Evolutionary conservation across 345 rosid species (phyloP), one percentile per base, ranked within the genome.

Genomic region (Noccaea caerulescens): DNA sequence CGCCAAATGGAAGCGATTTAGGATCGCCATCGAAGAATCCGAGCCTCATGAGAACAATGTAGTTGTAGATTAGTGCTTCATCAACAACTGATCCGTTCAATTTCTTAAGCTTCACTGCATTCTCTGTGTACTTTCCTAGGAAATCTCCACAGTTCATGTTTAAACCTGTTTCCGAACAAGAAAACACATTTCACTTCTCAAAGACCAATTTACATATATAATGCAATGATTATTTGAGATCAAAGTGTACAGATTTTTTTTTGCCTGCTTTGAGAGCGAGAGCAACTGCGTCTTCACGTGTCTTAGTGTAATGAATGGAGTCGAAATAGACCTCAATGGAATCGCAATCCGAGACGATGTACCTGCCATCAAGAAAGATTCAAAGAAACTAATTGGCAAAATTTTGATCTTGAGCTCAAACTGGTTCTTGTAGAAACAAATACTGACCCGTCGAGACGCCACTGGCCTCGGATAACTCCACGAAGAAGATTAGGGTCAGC

Each of bases 281-380:
- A 13, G 93, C 80, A 34, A 80, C 91, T 0, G 91, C 93, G 1
- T 86, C 91, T 66, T 85, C 96, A 44, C 13, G 87, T 76, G 59
- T 82, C 84, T 23, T 54, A 12, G 25, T 81, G 83, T 73, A 74
- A 84, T 67, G 74, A 76, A 30, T 86, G 83, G 43, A 0, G 45
- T 86, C 65, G 11, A 83, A 87, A 72, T 83, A 72, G 1, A 86
- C 89, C 47, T 83, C 34, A 8, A 88, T 63, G 4, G 97, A 87
- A 80, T 91, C 95, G 25, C 92, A 88, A 63, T 88, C 97, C 0
- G 91, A 77, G 38, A 86, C 90, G 3, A 87, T 87, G 47, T 84
- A 88, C 62, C 75, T 71, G 12, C 74, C 77, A 83, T 9, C 58
- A 56, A 63, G 45, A 58, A 62, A 11, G 13, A 49, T 46, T 62